Percentiles rank a stretch among this genome's conserved stretches.
phyloP scores from a whole-genome alignment of 495 filamentous ascomycete genomes.

The Alectoria sarmentosa region DNA sequence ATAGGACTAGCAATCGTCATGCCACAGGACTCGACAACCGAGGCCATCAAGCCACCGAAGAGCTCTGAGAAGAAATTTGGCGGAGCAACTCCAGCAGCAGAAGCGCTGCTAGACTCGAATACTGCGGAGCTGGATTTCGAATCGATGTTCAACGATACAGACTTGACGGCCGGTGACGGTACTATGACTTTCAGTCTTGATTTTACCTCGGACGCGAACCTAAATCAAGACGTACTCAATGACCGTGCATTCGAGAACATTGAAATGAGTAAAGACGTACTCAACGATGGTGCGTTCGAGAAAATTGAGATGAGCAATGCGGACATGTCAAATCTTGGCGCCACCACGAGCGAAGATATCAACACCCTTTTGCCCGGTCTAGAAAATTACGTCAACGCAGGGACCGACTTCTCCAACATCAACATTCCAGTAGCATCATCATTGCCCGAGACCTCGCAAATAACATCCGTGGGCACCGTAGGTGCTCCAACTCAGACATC shows the following conservation, averaged over 20 bases:
- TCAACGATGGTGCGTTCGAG: conserved; percentile 35
- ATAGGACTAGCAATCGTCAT: conserved; percentile 17
- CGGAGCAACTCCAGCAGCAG: neutral
- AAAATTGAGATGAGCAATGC: conserved; percentile 21
- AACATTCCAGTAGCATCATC: conserved; percentile 8
- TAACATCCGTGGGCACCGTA: neutral
- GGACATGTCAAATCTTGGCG: conserved; percentile 22
- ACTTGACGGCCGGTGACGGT: conserved; percentile 30
- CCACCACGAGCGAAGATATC: conserved; percentile 27
- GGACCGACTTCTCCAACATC: conserved; percentile 38
- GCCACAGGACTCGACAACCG: conserved; percentile 1
- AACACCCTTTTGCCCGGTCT: conserved; percentile 29
- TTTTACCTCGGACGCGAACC: conserved; percentile 41
- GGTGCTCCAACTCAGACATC: conserved; percentile 1
- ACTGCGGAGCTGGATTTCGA: conserved; percentile 21
- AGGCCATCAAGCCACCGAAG: neutral
- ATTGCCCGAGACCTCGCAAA: conserved; percentile 4
- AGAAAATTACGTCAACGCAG: conserved; percentile 30
- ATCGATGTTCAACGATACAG: conserved; percentile 29
- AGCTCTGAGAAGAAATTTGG: neutral
- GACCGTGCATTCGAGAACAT: conserved; percentile 33
- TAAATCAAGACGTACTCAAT: conserved; percentile 40
- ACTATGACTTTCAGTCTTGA: conserved; percentile 43
- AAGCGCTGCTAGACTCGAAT: conserved; percentile 5
- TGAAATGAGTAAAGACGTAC: conserved; percentile 18